Percentiles rank a stretch among this genome's conserved stretches.
Evolutionary conservation across 345 rosid genomes (phyloP).

Genomic region (Angophora floribunda): DNA sequence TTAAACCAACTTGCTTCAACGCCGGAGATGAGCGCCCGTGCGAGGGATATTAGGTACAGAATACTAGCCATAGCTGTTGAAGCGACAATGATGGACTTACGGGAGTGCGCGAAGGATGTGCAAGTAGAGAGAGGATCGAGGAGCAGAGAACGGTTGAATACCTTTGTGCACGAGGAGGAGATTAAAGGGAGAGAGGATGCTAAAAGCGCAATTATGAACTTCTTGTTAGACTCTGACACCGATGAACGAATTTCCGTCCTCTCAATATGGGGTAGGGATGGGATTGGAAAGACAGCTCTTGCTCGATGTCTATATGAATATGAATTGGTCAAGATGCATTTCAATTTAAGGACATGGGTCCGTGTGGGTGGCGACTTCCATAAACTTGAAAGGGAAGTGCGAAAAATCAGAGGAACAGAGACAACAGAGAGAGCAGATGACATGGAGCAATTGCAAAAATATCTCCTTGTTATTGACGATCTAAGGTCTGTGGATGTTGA

Average conservation of each 20-base stretch:
- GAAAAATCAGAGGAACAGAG: neutral
- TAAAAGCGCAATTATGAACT: neutral
- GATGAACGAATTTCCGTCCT: neutral
- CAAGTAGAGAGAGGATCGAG: neutral
- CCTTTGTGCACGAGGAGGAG: neutral
- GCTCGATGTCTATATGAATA: neutral
- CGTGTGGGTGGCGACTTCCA: accelerated
- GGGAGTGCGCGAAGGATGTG: neutral
- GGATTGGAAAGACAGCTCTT: slow-evolving; percentile 2
- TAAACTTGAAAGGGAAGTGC: neutral
- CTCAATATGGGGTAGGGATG: neutral
- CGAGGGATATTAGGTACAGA: neutral
- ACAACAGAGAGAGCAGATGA: neutral
- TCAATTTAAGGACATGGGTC: neutral
- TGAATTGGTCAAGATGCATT: neutral
- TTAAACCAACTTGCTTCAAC: no score
- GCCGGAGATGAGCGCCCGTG: neutral
- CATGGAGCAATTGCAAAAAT: neutral
- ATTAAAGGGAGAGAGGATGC: neutral
- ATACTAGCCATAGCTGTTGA: neutral
- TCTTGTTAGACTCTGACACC: neutral
- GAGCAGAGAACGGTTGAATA: neutral
- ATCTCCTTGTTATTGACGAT: neutral
- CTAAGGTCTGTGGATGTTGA: neutral
- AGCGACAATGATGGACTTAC: no score